Evolutionary conservation across 1,139 yeast species (phyloP).

Genomic region (Protomyces macrosporus): DNA sequence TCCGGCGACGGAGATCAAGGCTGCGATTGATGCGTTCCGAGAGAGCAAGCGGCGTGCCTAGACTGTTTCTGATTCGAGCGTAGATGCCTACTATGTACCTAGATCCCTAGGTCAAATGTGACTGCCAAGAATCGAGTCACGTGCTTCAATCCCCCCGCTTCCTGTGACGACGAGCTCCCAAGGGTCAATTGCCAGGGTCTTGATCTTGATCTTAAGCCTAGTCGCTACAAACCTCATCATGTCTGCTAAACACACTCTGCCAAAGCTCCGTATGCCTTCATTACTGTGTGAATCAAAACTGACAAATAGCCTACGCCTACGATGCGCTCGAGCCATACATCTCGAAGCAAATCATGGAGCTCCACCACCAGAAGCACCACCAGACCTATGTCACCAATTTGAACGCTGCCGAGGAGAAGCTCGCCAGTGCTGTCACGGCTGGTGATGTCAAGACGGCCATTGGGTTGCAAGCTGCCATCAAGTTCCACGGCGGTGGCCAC

Average conservation of each 20-base stretch:
- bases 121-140: too few relatives aligned
- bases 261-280: neutral
- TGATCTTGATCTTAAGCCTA: too few relatives aligned
- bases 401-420: slow-evolving; percentile 75
- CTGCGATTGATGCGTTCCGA: slow-evolving; percentile 19
- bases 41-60: slow-evolving; percentile 15
- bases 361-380: slow-evolving; percentile 88
- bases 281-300: neutral
- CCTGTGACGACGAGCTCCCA: too few relatives aligned
- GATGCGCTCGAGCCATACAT: slow-evolving; percentile 81
- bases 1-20: slow-evolving; percentile 41
- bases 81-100: too few relatives aligned
- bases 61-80: too few relatives aligned
- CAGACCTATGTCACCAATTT: slow-evolving; percentile 89
- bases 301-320: slow-evolving; percentile 18
- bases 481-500: slow-evolving; percentile 95
- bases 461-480: slow-evolving; percentile 68
- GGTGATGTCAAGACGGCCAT: slow-evolving; percentile 66
- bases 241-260: neutral
- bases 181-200: too few relatives aligned
- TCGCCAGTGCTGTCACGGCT: slow-evolving; percentile 61
- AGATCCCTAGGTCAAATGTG: too few relatives aligned
- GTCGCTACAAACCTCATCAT: neutral
- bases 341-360: slow-evolving; percentile 70
- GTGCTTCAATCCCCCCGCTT: too few relatives aligned